phyloP scores from a whole-genome alignment of 768 basidiomycete genomes.

The Lactifluus hygrophoroides region DNA sequence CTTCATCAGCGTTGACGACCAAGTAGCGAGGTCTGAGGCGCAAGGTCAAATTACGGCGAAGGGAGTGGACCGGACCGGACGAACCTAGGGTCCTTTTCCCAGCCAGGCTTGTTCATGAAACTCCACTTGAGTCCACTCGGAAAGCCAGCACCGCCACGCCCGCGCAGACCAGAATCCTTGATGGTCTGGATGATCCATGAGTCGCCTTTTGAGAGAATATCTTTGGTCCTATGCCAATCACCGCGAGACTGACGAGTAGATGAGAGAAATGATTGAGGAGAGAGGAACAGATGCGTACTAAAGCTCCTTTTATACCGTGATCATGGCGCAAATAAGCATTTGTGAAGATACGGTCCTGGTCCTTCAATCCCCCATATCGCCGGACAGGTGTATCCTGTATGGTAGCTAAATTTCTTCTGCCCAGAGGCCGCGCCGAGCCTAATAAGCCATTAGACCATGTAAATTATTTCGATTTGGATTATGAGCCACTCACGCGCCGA shows the following conservation, averaged over 20 bases:
- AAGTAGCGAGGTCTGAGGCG: conserved; percentile 79
- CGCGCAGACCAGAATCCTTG: conserved; percentile 92
- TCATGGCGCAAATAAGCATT: conserved; percentile 86
- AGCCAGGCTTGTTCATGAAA: conserved; percentile 99
- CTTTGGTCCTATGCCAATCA: conserved; percentile 98
- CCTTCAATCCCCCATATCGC: conserved; percentile 88
- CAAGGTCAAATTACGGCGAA: background rate
- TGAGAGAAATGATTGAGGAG: background rate
- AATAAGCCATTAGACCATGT: background rate
- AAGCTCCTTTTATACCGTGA: conserved; percentile 86
- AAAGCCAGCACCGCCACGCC: conserved; percentile 95
- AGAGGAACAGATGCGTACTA: conserved; percentile 39
- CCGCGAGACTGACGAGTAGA: conserved; percentile 59
- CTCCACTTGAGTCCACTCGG: conserved; percentile 86
- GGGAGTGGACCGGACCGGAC: conserved; percentile 17
- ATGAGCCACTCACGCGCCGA: conserved; percentile 13
- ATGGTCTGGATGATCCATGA: conserved; percentile 95
- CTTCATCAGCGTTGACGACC: conserved; percentile 61
- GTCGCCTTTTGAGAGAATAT: conserved; percentile 91
- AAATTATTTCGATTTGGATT: background rate
- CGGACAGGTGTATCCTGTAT: conserved; percentile 80
- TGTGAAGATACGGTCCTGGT: conserved; percentile 91
- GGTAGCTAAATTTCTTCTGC: conserved; percentile 49
- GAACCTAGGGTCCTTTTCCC: conserved; percentile 87
- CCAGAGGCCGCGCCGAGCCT: conserved; percentile 14